These are phyloP conservation scores for Polygonum aviculare DNA, from an alignment of 148 eudicot genomes.

Conservation along the genomic window DNA sequence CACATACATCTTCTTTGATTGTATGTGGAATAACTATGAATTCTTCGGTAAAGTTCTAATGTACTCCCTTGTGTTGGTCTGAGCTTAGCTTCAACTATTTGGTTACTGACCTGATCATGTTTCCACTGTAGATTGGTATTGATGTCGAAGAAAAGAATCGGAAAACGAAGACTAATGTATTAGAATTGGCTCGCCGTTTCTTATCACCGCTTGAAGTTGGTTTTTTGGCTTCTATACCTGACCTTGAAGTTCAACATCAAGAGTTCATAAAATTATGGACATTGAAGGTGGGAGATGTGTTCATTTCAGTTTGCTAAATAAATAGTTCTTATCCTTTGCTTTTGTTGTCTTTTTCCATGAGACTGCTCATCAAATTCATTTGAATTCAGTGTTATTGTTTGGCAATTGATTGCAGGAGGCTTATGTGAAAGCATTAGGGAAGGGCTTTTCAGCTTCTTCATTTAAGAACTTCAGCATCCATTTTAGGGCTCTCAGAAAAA, in stretches of 20 bases:
- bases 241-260: slow-evolving; percentile 8
- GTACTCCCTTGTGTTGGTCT: background rate
- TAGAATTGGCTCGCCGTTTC: slow-evolving; percentile 70
- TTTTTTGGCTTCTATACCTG: slow-evolving; percentile 39
- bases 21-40: slow-evolving; percentile 67
- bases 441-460: slow-evolving; percentile 81
- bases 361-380: background rate
- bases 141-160: slow-evolving; percentile 83
- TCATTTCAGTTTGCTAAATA: background rate
- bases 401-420: slow-evolving; percentile 51
- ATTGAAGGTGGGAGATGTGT: slow-evolving; percentile 1
- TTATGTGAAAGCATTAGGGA: slow-evolving; percentile 89
- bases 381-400: background rate
- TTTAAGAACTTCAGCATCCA: slow-evolving; percentile 67
- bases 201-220: slow-evolving; percentile 57
- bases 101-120: background rate
- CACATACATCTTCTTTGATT: slow-evolving; percentile 80
- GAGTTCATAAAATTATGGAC: slow-evolving; percentile 19
- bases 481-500: slow-evolving; percentile 15
- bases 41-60: slow-evolving; percentile 40
- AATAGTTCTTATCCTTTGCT: background rate
- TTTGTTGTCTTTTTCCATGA: too few relatives aligned
- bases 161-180: slow-evolving; percentile 38
- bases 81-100: background rate
- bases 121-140: slow-evolving; percentile 62